Evolutionary conservation across 805 yeast species (phyloP).

Genomic region (Wickerhamiella azyma): DNA sequence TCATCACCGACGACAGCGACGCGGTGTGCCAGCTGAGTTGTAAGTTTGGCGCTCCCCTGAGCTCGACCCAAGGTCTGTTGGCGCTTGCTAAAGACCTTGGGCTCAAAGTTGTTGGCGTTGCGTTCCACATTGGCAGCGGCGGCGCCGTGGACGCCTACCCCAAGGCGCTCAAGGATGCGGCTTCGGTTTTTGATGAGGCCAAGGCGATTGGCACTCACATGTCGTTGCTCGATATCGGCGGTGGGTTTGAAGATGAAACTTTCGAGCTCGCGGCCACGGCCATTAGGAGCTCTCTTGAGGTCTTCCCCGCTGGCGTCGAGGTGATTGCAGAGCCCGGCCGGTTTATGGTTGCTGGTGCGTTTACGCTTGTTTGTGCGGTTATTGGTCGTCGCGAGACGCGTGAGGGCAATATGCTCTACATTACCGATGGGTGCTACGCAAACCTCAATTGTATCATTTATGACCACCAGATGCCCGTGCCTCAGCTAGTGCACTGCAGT

Average conservation of each 20-base stretch:
- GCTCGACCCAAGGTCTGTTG: constrained; percentile 41
- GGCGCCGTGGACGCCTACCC: constrained; percentile 53
- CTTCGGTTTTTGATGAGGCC: constrained; percentile 51
- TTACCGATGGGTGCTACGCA: constrained; percentile 93
- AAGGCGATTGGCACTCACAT: constrained; percentile 33
- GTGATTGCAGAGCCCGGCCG: constrained; percentile 93
- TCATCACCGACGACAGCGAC: constrained; percentile 76
- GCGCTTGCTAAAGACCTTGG: constrained; percentile 46
- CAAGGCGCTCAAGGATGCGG: constrained; percentile 37
- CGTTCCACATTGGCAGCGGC: constrained; percentile 93
- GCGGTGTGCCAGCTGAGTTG: constrained; percentile 79
- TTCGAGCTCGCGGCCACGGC: constrained; percentile 47
- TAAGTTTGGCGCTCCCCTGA: constrained; percentile 72
- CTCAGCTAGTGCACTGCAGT: constrained; percentile 49
- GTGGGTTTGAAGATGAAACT: constrained; percentile 60
- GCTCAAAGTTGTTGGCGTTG: constrained; percentile 65
- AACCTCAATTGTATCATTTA: constrained; percentile 86
- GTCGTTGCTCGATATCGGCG: constrained; percentile 72
- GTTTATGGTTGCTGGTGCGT: constrained; percentile 70
- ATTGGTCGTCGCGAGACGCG: constrained; percentile 59
- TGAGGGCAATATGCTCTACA: constrained; percentile 49
- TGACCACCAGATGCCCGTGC: constrained; percentile 75
- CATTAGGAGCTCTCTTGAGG: constrained; percentile 40
- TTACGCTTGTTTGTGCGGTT: constrained; percentile 70
- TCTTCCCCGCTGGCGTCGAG: constrained; percentile 40